phyloP scores from a whole-genome alignment of 2,329 filamentous ascomycete genomes.

The Aciculosporium take region DNA sequence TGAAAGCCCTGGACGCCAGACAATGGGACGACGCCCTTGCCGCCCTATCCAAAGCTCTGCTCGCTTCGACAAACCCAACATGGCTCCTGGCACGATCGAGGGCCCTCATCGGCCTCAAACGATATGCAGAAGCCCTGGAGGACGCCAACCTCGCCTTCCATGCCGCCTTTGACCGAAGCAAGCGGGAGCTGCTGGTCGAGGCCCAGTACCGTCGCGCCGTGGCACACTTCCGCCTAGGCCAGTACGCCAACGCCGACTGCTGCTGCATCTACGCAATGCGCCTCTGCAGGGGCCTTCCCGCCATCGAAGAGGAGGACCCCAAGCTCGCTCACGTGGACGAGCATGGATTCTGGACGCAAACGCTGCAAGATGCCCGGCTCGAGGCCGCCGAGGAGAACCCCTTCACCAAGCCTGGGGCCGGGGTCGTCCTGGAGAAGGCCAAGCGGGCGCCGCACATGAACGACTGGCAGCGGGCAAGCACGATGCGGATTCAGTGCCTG shows the following conservation, averaged over 20 bases:
- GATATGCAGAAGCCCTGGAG: conserved; percentile 48
- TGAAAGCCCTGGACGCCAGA: conserved; percentile 46
- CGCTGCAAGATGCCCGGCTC: conserved; percentile 15
- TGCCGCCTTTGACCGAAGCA: conserved; percentile 50
- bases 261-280: conserved; percentile 47
- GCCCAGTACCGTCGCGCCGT: conserved; percentile 71
- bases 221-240: conserved; percentile 52
- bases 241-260: conserved; percentile 61
- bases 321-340: conserved; percentile 22
- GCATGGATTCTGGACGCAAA: conserved; percentile 33
- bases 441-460: conserved; percentile 2
- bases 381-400: conserved; percentile 10
- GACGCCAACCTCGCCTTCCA: conserved; percentile 56
- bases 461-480: conserved; percentile 27
- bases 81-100: conserved; percentile 77
- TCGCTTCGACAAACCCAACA: conserved; percentile 49
- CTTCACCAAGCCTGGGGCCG: conserved; percentile 11
- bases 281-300: conserved; percentile 19
- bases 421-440: too few relatives aligned
- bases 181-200: conserved; percentile 62
- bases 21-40: conserved; percentile 55
- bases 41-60: conserved; percentile 53
- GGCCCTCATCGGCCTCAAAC: conserved; percentile 52
- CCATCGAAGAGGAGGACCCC: conserved; percentile 19
- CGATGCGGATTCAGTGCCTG: conserved; percentile 34